Percentiles rank a stretch among this genome's conserved stretches.
Evolutionary conservation across 2,329 filamentous ascomycete genomes (phyloP).

Genomic region (Aureobasidium sp.): DNA sequence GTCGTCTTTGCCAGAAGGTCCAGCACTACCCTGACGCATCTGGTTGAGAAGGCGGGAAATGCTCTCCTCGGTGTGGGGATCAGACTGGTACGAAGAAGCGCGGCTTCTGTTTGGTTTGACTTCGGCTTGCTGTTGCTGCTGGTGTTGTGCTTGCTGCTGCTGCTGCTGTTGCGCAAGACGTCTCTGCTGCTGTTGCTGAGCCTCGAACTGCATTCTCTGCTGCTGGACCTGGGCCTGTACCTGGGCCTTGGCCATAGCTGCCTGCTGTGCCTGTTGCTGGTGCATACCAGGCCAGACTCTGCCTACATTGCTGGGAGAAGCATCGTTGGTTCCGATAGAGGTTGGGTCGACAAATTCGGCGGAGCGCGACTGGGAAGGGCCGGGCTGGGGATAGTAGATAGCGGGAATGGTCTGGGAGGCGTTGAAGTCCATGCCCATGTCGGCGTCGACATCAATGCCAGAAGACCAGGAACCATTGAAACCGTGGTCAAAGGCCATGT

Average conservation of each 20-base stretch:
- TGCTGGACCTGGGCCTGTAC: slow-evolving; percentile 36
- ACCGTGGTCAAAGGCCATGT: slow-evolving; percentile 51
- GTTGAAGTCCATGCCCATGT: slow-evolving; percentile 58
- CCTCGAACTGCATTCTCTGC: slow-evolving; percentile 26
- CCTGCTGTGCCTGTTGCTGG: slow-evolving; percentile 66
- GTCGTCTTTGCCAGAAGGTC: slow-evolving; percentile 38
- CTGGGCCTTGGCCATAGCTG: slow-evolving; percentile 49
- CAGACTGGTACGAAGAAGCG: slow-evolving; percentile 32
- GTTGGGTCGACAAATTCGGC: slow-evolving; percentile 63
- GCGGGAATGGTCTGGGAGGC: slow-evolving; percentile 43
- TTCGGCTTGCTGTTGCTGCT: slow-evolving; percentile 27
- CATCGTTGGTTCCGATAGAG: slow-evolving; percentile 57
- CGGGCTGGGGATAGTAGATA: slow-evolving; percentile 54
- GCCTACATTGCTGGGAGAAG: slow-evolving; percentile 46
- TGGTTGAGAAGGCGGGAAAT: slow-evolving; percentile 88
- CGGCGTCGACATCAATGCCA: slow-evolving; percentile 42
- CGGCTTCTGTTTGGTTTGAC: slow-evolving; percentile 32
- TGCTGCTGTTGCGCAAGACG: slow-evolving; percentile 20
- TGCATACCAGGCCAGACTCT: slow-evolving; percentile 91
- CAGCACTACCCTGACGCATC: slow-evolving; percentile 68
- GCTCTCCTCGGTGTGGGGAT: slow-evolving; percentile 64
- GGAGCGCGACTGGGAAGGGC: slow-evolving; percentile 22
- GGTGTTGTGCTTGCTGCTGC: slow-evolving; percentile 24
- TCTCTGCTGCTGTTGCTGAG: slow-evolving; percentile 18
- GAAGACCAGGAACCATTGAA: slow-evolving; percentile 52